Base-by-base conservation (phyloP, 106 monocot genomes). In the Gastrodia elata region DNA sequence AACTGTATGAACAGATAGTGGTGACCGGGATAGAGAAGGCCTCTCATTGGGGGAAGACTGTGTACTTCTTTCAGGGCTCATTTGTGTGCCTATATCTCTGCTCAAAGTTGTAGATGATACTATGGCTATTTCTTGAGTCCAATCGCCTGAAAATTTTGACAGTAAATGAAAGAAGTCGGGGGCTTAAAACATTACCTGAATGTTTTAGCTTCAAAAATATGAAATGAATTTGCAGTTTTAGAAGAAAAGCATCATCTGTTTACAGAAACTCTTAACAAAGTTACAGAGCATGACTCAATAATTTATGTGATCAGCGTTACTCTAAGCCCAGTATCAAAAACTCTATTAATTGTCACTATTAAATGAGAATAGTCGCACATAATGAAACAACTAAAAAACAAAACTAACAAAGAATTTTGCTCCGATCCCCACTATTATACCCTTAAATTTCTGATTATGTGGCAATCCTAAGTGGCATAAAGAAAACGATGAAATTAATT, bases 61-160 rank as follows among this genome's bases (percentile, higher is more conserved):
- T 32, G 74, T 24, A 56, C 95, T 96, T 38, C 74, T 80, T 22
- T 82, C 82, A 30, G 92, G 87, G 40, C 92, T 96, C 95, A 90
- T 96, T 73, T 96, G 95, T 57, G 95, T 96, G 8, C 86, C 89
- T 35, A 90, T 77, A 70, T 96, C 92, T 68, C 90, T 96, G 39
- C 64, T 91, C 37, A 77, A 59, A 68, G 84, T 41, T 27, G 70
- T 28, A 81, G 86, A 74, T 55, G 84, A 80, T 35, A 72, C 38
- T 35, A 38, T 37, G 55, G 70, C 39, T 61, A 39, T 65, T 80
- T 83, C 81, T 24, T 22, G 38, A 25, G 43, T 72, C 26, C 40
- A 28, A 15, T 84, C 77, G 44, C 87, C 94, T 95, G 80, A 76
- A 20, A 16, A 39, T 69, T 39, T 69, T 39, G 40, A 40, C n/a